Base-by-base conservation (phyloP, 2,329 filamentous ascomycete species). In the Aspergillus sp. region DNA sequence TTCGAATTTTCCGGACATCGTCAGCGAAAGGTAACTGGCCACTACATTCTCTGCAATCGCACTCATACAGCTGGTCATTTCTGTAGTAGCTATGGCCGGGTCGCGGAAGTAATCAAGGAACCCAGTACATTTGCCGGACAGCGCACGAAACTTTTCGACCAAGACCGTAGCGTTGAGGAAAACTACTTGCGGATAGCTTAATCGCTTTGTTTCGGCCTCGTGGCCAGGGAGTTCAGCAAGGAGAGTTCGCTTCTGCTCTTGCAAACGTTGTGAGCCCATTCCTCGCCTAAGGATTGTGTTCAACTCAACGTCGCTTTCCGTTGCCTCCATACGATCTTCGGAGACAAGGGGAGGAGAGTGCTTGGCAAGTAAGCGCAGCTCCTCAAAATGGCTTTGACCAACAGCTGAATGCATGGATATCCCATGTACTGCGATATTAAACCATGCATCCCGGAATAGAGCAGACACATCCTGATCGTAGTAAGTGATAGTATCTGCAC, bases 231-330 rank as follows among this genome's bases (percentile, higher is more conserved):
- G 81, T 49, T 95, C 84, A 63, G 87, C 85, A 4, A 84, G 82
- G 21, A 99, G 83, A 7, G 87, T 84, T 70, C 88, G 91, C 80
- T 96, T 97, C 73, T 97, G 92, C 63, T 90, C 85, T 2, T 87
- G 78, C 57, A 92, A 88, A 49, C 74, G 74, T 63, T 93, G 87
- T 30, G 88, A 86, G 64, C 87, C 91, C 81, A 92, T 91, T 17
- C 93, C 94, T 62, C 95, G 87, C 61, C 94, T 88, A 54, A 99
- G 82, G 17, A 98, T 90, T 0, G 92, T 96, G 71, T 99, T 98
- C 43, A 99, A 85, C 71, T 99, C 95, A 58, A 99, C 94, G 66
- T 98, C 95, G 73, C 93, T 97, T 76, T 99, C 95, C 9, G 95
- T 85, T 71, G 96, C 89, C 68, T 97, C 93, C 30, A 91, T 90